Evolutionary conservation across 306 rosid species (phyloP).

Genomic region (Fragaria nilgerrensis): DNA sequence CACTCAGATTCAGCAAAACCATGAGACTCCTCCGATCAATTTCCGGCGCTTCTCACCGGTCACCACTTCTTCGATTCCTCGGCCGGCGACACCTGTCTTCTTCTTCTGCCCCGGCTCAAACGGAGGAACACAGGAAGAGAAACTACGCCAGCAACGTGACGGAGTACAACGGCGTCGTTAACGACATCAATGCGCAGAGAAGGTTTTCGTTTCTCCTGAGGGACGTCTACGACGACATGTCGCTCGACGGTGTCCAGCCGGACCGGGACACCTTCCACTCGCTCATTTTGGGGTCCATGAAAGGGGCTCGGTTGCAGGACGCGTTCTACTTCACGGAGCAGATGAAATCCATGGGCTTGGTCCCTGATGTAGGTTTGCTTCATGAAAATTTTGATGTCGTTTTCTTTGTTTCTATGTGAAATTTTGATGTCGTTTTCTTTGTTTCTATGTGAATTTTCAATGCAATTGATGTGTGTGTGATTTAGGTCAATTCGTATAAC

Average conservation of each 20-base stretch:
- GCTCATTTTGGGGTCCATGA: constrained; percentile 72
- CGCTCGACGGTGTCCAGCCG: constrained; percentile 97
- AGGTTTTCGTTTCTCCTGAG: constrained; percentile 64
- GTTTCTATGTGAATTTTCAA: background rate
- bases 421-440: background rate
- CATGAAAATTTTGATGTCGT: too few relatives aligned
- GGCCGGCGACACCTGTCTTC: constrained; percentile 49
- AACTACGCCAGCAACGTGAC: constrained; percentile 76
- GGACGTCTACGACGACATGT: constrained; percentile 83
- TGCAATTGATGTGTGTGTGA: background rate
- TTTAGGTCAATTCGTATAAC: constrained; percentile 69
- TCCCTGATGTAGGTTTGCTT: constrained; percentile 68
- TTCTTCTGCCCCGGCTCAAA: constrained; percentile 28
- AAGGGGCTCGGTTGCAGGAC: constrained; percentile 68
- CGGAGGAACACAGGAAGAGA: constrained; percentile 59
- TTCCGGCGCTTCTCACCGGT: constrained; percentile 30
- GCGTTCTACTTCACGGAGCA: constrained; percentile 76
- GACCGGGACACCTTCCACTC: constrained; percentile 70
- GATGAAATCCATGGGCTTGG: constrained; percentile 81
- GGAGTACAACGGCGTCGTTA: constrained; percentile 80
- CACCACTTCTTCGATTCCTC: constrained; percentile 28
- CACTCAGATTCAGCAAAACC: background rate
- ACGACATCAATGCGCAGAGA: constrained; percentile 58
- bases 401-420: background rate
- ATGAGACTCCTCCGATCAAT: constrained; percentile 69